Base-by-base conservation (phyloP, 2,329 filamentous ascomycete genomes). In the Pestalotiopsis sp. region DNA sequence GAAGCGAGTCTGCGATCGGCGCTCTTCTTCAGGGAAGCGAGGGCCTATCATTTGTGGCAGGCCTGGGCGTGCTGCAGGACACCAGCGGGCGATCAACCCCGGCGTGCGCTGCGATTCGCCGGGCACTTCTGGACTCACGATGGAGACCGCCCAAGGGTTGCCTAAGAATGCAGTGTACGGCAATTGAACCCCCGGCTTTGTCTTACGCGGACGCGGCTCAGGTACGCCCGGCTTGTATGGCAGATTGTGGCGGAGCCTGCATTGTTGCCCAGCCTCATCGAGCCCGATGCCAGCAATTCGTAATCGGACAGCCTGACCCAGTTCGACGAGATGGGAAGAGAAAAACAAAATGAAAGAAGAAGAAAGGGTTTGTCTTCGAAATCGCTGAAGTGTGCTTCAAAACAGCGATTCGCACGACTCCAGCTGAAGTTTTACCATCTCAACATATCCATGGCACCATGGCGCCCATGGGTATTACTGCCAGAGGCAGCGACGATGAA, bases 121-220 rank as follows among this genome's bases (percentile, higher is more conserved):
- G 41, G 40, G 36, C 9, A 45, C 40, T 49, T 58, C 40, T 36
- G 65, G 52, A 17, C 40, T 20, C 20, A 20, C 23, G 56, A 36
- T 38, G 17, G 20, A 23, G 23, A 36, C 23, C 66, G 66, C 17
- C 66, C 36, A 23, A n/a, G 2, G 40, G 61, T 40, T 67, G 66
- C 66, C 58, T 67, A 62, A 67, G 36, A n/a, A 52, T 67, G 27
- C 27, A 36, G 31, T 63, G 66, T 40, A 52, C 38, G 45, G 27
- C 40, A 56, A n/a, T 67, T 31, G 40, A 5, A 20, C 38, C 27
- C 59, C 38, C 7, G 45, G 45, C 45, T 52, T 52, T 23, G 17
- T 6, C n/a, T 52, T n/a, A 11, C 45, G n/a, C 45, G 45, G n/a
- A n/a, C 31, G 45, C 45, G 45, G 17, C 20, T 52, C 14, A 52